phyloP scores from a whole-genome alignment of 179 eudicot genomes.

The Vitellaria paradoxa region DNA sequence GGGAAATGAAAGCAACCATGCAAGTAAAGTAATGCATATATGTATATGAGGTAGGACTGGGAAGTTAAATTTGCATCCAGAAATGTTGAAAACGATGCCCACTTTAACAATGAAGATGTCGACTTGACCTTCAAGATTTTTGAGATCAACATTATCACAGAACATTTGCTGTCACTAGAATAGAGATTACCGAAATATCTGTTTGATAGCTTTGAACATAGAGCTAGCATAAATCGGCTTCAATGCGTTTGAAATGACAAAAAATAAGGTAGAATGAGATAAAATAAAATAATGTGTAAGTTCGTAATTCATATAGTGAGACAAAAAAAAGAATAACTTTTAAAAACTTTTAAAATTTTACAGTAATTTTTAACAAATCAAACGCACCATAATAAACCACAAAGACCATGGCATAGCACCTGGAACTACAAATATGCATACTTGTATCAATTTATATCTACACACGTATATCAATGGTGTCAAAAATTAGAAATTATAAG shows the following conservation, averaged over 20 bases:
- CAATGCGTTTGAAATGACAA: too few relatives aligned
- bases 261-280: too few relatives aligned
- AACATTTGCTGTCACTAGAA: not conserved
- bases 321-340: too few relatives aligned
- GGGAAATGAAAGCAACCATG: not conserved
- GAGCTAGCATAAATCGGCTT: not conserved
- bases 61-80: not conserved
- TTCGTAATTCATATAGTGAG: too few relatives aligned
- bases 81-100: not conserved
- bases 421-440: not conserved
- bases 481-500: not conserved
- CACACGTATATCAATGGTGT: not conserved
- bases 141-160: not conserved
- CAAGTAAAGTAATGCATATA: too few relatives aligned
- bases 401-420: not conserved
- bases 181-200: not conserved
- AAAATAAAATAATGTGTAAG: too few relatives aligned
- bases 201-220: not conserved
- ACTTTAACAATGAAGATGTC: not conserved
- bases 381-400: not conserved
- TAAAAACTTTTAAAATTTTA: too few relatives aligned
- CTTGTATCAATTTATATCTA: not conserved
- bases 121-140: not conserved
- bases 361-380: too few relatives aligned
- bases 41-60: too few relatives aligned